Base-by-base conservation (phyloP, 2,329 filamentous ascomycete species). In the Sporothrix humicola region DNA sequence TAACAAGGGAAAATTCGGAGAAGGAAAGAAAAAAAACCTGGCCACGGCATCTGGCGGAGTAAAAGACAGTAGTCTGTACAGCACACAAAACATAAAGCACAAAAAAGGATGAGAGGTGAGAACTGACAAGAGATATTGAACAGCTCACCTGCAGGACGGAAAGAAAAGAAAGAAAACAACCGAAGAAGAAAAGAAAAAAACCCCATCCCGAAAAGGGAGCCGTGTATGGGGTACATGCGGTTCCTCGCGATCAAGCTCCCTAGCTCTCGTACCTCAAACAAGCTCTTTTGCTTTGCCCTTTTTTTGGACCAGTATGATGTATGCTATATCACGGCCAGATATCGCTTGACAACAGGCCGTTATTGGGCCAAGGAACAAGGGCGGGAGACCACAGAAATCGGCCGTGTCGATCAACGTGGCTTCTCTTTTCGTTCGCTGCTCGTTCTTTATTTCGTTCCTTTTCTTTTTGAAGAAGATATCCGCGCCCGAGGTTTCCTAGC, bases 1-100 rank as follows among this genome's bases (percentile, higher is more conserved):
- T 50, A 37, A 5, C 15, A 61, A 37, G 44, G 44, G 42, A 37
- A 10, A 37, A 56, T 13, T 54, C 44, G 20, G 50, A 31, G 20
- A 37, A 42, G 12, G 26, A 52, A 23, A 20, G 20, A 37, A 42
- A 17, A 26, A 52, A 23, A 20, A 42, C n/a, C 17, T n/a, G n/a
- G 54, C 23, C 52, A 63, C 63, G 31, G 44, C 73, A 74, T 70
- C 69, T 61, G 37, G 69, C 63, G 69, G 69, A 72, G 69, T 69
- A 72, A 61, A 31, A 59, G 48, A 10, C 5, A 61, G 17, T 23
- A 10, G 5, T 31, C 12, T 23, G 50, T 58, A 72, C 12, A 20
- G 44, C 20, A 37, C 31, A 37, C 31, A 68, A 4, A 31, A 42
- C 54, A 46, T 15, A 48, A 44, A 31, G 61, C 13, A 68, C 20